phyloP scores from a whole-genome alignment of 345 rosid genomes.

The Triadica sebifera region DNA sequence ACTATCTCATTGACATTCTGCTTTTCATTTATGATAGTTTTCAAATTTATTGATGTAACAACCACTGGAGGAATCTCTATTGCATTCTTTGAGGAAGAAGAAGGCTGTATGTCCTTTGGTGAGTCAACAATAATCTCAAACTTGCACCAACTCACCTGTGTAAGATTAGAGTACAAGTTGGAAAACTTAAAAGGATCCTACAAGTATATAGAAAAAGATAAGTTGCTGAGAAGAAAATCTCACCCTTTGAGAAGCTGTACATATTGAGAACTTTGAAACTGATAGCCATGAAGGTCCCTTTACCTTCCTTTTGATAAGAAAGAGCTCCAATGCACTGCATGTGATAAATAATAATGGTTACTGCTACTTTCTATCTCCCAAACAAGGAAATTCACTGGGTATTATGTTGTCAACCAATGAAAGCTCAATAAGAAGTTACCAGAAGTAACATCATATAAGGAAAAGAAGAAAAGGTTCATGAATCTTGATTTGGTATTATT shows the following conservation, averaged over 20 bases:
- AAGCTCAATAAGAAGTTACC: too few species aligned
- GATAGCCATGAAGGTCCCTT: conserved; percentile 95
- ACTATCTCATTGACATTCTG: conserved; percentile 82
- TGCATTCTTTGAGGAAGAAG: conserved; percentile 48
- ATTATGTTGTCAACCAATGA: not conserved
- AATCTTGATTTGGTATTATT: too few species aligned
- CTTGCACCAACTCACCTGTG: conserved; percentile 97
- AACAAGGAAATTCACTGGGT: not conserved
- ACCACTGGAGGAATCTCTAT: conserved; percentile 77
- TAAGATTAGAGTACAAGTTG: conserved; percentile 23
- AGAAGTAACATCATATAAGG: too few species aligned
- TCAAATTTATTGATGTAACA: conserved; percentile 85
- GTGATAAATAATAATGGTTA: conserved; percentile 20
- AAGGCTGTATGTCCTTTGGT: conserved; percentile 57
- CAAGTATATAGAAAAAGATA: conserved; percentile 14
- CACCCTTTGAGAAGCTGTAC: conserved; percentile 74
- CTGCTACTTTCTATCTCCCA: not conserved
- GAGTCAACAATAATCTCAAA: conserved; percentile 72
- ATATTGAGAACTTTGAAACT: conserved; percentile 65
- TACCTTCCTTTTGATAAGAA: conserved; percentile 82
- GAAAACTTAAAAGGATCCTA: conserved; percentile 14
- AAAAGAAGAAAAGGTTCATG: too few species aligned
- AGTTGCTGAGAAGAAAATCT: conserved; percentile 27
- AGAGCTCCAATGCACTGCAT: conserved; percentile 94
- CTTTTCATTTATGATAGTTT: conserved; percentile 77